Conservation (phyloP, 257 asterid species). For the Echium plantagineum region DNA sequence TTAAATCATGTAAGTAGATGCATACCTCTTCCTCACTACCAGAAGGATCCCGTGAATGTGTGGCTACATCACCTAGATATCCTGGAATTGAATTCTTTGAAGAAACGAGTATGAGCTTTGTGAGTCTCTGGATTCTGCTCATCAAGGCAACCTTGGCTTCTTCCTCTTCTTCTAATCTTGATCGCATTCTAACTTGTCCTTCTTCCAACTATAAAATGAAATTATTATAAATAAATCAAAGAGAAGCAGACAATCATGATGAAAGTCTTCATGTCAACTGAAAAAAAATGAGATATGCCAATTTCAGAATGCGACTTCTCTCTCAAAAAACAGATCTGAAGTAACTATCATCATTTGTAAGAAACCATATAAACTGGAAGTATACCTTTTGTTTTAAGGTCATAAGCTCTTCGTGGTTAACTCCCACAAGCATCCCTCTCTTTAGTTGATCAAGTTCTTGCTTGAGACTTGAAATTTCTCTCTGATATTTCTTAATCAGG, state of each 20-base stretch:
- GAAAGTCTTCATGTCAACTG: no score
- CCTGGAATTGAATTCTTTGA: conserved; percentile 75
- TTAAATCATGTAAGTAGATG: conserved; percentile 9
- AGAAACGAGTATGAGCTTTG: conserved; percentile 93
- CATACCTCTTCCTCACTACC: conserved; percentile 75
- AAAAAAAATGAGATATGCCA: no score
- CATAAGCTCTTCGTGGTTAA: conserved; percentile 76
- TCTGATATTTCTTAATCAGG: conserved; percentile 93
- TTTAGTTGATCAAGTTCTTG: conserved; percentile 82
- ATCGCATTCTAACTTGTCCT: conserved; percentile 98
- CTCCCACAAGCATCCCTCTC: conserved; percentile 69
- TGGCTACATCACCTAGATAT: conserved; percentile 40
- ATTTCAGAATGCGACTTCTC: no score
- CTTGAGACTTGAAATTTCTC: conserved; percentile 77
- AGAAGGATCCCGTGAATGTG: conserved; percentile 50
- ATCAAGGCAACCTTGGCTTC: conserved; percentile 94
- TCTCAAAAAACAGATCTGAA: no score
- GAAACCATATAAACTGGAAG: not conserved
- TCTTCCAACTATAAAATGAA: conserved; percentile 61
- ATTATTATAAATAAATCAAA: not conserved
- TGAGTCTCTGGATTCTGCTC: conserved; percentile 98
- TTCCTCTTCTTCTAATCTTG: conserved; percentile 98
- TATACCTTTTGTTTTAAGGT: conserved; percentile 73
- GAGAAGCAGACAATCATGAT: not conserved
- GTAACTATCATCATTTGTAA: not conserved